Evolutionary conservation across 2,329 filamentous ascomycete genomes (phyloP).

Genomic region (Boeremia exigua): DNA sequence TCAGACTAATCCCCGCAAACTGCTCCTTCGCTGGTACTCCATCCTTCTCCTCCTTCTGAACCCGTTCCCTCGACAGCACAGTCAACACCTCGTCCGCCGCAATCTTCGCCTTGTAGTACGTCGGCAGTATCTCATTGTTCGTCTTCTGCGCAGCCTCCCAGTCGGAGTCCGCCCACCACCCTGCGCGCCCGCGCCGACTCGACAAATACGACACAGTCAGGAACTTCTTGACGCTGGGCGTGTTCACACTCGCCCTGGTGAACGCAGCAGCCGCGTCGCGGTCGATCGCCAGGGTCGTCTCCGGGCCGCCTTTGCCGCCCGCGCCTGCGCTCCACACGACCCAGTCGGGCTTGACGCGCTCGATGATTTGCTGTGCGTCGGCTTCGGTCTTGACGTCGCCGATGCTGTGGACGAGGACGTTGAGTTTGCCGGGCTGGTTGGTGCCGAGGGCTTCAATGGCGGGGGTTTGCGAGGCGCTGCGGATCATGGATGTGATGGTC

Average conservation of each 20-base stretch:
- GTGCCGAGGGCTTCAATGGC: constrained; percentile 68
- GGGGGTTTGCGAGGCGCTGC: constrained; percentile 70
- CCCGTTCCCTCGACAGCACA: constrained; percentile 46
- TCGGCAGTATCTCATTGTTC: constrained; percentile 57
- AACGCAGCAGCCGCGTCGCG: constrained; percentile 62
- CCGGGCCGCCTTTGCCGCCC: constrained; percentile 60
- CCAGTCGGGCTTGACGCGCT: constrained; percentile 67
- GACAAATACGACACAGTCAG: constrained; percentile 62
- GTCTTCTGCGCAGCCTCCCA: constrained; percentile 54
- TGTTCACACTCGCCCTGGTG: constrained; percentile 56
- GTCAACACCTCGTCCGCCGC: constrained; percentile 63
- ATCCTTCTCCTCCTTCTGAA: constrained; percentile 36
- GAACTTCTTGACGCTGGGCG: constrained; percentile 58
- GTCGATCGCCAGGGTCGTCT: constrained; percentile 60
- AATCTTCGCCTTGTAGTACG: constrained; percentile 61
- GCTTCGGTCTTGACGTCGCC: constrained; percentile 71
- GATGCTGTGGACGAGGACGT: constrained; percentile 72
- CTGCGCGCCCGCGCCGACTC: constrained; percentile 55
- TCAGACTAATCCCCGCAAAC: constrained; percentile 59
- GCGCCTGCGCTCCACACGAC: constrained; percentile 72
- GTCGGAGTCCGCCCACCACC: constrained; percentile 59
- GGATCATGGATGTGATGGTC: constrained; percentile 80
- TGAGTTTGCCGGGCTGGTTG: constrained; percentile 67
- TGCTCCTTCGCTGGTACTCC: constrained; percentile 33
- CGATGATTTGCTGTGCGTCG: constrained; percentile 68